A percentile compares a stretch with the other conserved stretches of the same genome.
These are phyloP conservation scores for Oryza glumipatula DNA, from an alignment of 176 grass and related monocot genomes.

Conservation along the genomic window DNA sequence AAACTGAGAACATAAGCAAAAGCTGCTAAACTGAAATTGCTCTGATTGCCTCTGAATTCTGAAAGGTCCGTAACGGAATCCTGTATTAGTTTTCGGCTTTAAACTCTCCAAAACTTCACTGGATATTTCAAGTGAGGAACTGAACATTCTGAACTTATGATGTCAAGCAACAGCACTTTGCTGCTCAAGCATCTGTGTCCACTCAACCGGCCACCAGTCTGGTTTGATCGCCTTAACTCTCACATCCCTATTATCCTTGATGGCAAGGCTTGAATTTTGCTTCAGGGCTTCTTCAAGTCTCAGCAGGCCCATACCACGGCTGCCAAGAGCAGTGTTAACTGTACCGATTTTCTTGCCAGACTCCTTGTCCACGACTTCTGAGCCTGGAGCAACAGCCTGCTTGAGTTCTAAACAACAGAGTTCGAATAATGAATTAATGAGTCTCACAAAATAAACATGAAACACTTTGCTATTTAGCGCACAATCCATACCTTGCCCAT, in stretches of 20 bases:
- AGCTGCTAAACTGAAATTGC: background rate
- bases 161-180: slow-evolving; percentile 49
- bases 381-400: slow-evolving; percentile 53
- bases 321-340: slow-evolving; percentile 64
- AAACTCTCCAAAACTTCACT: background rate
- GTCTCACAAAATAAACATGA: background rate
- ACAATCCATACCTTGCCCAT: slow-evolving; percentile 59
- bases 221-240: slow-evolving; percentile 65
- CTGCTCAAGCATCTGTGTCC: slow-evolving; percentile 55
- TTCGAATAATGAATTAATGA: slow-evolving; percentile 13
- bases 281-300: slow-evolving; percentile 64
- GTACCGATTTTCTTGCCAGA: slow-evolving; percentile 76
- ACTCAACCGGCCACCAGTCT: slow-evolving; percentile 91
- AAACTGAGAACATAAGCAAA: background rate
- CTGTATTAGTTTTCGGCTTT: background rate
- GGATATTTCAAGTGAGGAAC: background rate
- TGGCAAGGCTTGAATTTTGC: slow-evolving; percentile 32
- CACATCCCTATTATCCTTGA: slow-evolving; percentile 47
- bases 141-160: background rate
- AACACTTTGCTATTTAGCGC: background rate
- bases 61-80: background rate
- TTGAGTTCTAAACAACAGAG: slow-evolving; percentile 55
- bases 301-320: slow-evolving; percentile 72
- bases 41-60: background rate
- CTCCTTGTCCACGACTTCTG: slow-evolving; percentile 56